A percentile compares a stretch with the other conserved stretches of the same genome.
These are phyloP conservation scores for Hypoxylon lienhwacheense DNA, from an alignment of 495 filamentous ascomycete species.

Conservation along the genomic window DNA sequence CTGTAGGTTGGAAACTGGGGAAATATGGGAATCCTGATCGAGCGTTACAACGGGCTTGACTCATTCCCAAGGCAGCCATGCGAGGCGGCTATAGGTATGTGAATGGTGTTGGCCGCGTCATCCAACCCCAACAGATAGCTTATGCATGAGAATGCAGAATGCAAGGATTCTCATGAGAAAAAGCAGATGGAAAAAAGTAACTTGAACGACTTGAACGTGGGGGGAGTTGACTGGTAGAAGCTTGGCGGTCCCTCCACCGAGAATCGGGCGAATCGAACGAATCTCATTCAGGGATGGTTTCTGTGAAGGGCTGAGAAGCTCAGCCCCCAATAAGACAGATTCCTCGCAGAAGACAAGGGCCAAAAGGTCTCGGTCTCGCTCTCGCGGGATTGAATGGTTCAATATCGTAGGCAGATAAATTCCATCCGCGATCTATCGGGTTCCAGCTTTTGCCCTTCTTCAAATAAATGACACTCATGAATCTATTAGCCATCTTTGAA, in stretches of 20 bases:
- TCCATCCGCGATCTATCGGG: slow-evolving; percentile 8
- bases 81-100: not conserved
- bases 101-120: slow-evolving; percentile 33
- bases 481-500: too few relatives aligned
- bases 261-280: slow-evolving; percentile 26
- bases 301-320: slow-evolving; percentile 19
- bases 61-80: slow-evolving; percentile 17
- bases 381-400: slow-evolving; percentile 8
- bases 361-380: slow-evolving; percentile 3
- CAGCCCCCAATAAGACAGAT: slow-evolving; percentile 22
- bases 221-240: slow-evolving; percentile 27
- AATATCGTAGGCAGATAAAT: slow-evolving; percentile 7
- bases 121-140: slow-evolving; percentile 7
- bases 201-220: slow-evolving; percentile 29
- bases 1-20: not conserved
- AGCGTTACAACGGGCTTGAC: slow-evolving; percentile 24
- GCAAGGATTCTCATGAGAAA: slow-evolving; percentile 6
- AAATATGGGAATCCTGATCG: too few relatives aligned
- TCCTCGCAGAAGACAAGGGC: not conserved
- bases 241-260: slow-evolving; percentile 15
- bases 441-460: slow-evolving; percentile 5
- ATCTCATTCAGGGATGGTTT: slow-evolving; percentile 20
- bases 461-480: not conserved
- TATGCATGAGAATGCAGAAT: slow-evolving; percentile 23
- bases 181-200: not conserved